Evolutionary conservation across 2,329 filamentous ascomycete species (phyloP), one percentile per base, ranked within the genome.

Genomic region (Alternaria sp.): DNA sequence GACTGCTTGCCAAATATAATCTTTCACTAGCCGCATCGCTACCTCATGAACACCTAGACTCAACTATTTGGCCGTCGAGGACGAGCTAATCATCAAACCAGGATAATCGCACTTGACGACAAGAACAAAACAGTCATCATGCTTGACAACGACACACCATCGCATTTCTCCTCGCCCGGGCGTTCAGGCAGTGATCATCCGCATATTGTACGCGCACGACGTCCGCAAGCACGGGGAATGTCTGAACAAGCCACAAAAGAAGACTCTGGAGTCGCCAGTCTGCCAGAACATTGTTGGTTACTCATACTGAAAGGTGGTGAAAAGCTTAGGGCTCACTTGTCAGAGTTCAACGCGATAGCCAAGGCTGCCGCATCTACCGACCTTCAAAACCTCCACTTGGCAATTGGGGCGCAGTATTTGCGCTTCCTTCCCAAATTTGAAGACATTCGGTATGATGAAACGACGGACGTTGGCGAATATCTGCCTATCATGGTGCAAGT

Each of bases 341-440:
- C 46, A n/a, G 12, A 36, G 18, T 30, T 49, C 20, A 5, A 49
- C 18, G 28, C 28, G 7, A 22, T 34, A 18, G 45, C 45, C 45
- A 49, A 34, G 45, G 28, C 32, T 49, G 30, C 20, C n/a, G 46
- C 46, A 49, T 25, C 25, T 18, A 22, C 41, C 5, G 22, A 54
- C 16, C 28, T 54, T 20, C 52, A 45, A 14, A 28, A 54, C 41
- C 40, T 54, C n/a, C 40, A 46, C 22, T 40, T 46, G 25, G 41
- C 41, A 18, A 55, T 55, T 14, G 52, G 52, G 7, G 20, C 18
- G 16, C 41, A 46, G n/a, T 27, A 25, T 18, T 22, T 55, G 18
- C 28, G 28, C 30, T 55, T 46, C 18, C 22, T 55, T 16, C 30
- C 52, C 16, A 48, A 38, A 5, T 36, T 27, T 9, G 5, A 34